Evolutionary conservation across 805 yeast genomes (phyloP).

Genomic region (Scheffersomyces amazonensis): DNA sequence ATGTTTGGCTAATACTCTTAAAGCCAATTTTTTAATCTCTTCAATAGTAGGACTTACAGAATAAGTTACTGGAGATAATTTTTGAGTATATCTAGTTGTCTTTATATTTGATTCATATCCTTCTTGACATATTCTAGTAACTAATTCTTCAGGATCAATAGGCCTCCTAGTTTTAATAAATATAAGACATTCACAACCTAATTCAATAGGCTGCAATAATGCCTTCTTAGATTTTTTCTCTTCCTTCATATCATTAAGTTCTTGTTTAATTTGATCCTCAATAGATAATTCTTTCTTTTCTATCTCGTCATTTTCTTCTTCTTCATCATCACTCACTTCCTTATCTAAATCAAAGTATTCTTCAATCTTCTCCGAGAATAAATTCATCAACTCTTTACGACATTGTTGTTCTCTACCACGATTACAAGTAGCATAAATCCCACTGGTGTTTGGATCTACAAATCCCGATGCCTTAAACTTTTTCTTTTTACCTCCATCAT

Average conservation of each 20-base stretch:
- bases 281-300: constrained; percentile 45
- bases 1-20: constrained; percentile 61
- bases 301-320: constrained; percentile 22
- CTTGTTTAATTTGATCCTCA: constrained; percentile 74
- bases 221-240: constrained; percentile 40
- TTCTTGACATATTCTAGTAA: constrained; percentile 60
- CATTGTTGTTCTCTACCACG: constrained; percentile 78
- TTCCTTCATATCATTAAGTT: constrained; percentile 60
- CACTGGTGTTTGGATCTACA: constrained; percentile 82
- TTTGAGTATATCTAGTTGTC: constrained; percentile 70
- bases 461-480: constrained; percentile 49
- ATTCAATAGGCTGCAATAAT: constrained; percentile 54
- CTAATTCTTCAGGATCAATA: constrained; percentile 72
- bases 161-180: constrained; percentile 82
- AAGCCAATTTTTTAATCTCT: constrained; percentile 61
- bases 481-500: constrained; percentile 25
- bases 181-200: constrained; percentile 80
- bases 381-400: constrained; percentile 62
- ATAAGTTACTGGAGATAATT: constrained; percentile 73
- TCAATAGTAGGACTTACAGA: constrained; percentile 72
- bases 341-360: constrained; percentile 27
- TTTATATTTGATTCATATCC: constrained; percentile 49
- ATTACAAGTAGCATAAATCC: constrained; percentile 86
- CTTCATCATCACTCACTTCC: constrained; percentile 19
- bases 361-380: constrained; percentile 45